Evolutionary conservation across 495 filamentous ascomycete species (phyloP).

Genomic region (Aspergillus funiculosus): DNA sequence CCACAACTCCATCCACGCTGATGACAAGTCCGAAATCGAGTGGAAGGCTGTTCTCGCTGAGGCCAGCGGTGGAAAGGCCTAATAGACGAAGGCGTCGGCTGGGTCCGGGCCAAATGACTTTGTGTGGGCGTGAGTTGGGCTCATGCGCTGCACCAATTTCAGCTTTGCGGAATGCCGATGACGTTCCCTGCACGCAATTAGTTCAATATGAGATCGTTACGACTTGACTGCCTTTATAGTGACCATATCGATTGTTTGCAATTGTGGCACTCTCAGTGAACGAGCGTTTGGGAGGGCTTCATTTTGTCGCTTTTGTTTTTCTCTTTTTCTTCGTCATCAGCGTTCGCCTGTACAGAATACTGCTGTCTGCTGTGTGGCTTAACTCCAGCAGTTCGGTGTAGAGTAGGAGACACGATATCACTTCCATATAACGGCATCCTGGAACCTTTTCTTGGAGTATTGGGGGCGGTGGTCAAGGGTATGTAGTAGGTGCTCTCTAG

Average conservation of each 20-base stretch:
- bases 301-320: constrained; percentile 13
- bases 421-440: constrained; percentile 15
- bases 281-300: constrained; percentile 16
- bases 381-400: constrained; percentile 20
- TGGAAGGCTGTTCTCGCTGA: constrained; percentile 69
- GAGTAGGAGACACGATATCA: constrained; percentile 21
- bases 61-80: constrained; percentile 69
- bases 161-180: constrained; percentile 22
- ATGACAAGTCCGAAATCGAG: constrained; percentile 85
- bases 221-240: constrained; percentile 28
- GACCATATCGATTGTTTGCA: constrained; percentile 16
- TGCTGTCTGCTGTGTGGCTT: constrained; percentile 19
- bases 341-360: constrained; percentile 29
- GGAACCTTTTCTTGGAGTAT: background rate
- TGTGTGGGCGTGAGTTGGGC: constrained; percentile 18
- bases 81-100: constrained; percentile 37
- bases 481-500: too few relatives aligned
- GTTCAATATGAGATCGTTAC: constrained; percentile 44
- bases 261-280: constrained; percentile 19
- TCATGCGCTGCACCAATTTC: constrained; percentile 17
- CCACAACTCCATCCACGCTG: constrained; percentile 81
- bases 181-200: constrained; percentile 32
- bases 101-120: constrained; percentile 35
- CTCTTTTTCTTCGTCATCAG: constrained; percentile 19
- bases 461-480: too few relatives aligned